Percentiles rank a stretch among this genome's conserved stretches.
Evolutionary conservation across 768 basidiomycete species (phyloP).

Genomic region (Phylloporus sp.): DNA sequence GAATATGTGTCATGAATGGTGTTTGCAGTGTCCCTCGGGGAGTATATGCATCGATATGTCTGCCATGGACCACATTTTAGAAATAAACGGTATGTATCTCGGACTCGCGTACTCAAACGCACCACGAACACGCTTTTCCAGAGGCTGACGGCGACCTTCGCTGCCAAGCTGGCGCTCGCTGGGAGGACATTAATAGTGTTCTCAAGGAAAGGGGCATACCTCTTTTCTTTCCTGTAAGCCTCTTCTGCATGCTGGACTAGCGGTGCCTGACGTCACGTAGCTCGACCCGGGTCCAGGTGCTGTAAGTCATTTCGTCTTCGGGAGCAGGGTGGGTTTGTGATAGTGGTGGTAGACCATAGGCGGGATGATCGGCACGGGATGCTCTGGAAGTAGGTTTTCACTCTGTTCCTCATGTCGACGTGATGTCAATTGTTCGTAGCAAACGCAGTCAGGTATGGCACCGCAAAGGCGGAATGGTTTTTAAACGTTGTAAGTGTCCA

Average conservation of each 20-base stretch:
- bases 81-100: conserved; percentile 44
- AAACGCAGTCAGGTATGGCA: conserved; percentile 82
- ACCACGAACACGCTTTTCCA: conserved; percentile 21
- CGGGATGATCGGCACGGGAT: conserved; percentile 86
- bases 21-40: conserved; percentile 39
- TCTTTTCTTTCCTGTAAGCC: conserved; percentile 78
- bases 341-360: conserved; percentile 59
- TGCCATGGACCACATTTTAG: conserved; percentile 60
- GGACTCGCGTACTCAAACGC: conserved; percentile 1
- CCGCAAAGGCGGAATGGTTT: conserved; percentile 86
- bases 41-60: conserved; percentile 66
- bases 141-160: conserved; percentile 69
- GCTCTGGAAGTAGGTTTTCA: conserved; percentile 64
- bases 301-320: conserved; percentile 34
- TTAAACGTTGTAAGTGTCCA: conserved; percentile 57
- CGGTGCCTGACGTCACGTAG: conserved; percentile 30
- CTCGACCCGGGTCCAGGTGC: conserved; percentile 70
- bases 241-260: neutral
- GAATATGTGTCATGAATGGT: neutral
- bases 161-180: conserved; percentile 71
- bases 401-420: neutral
- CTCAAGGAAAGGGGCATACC: conserved; percentile 67
- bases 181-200: conserved; percentile 72
- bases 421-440: conserved; percentile 35
- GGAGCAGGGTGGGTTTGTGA: conserved; percentile 4